A percentile compares a stretch with the other conserved stretches of the same genome.
Evolutionary conservation across 2,329 filamentous ascomycete genomes (phyloP).

Genomic region (Leptographium wingfieldii): DNA sequence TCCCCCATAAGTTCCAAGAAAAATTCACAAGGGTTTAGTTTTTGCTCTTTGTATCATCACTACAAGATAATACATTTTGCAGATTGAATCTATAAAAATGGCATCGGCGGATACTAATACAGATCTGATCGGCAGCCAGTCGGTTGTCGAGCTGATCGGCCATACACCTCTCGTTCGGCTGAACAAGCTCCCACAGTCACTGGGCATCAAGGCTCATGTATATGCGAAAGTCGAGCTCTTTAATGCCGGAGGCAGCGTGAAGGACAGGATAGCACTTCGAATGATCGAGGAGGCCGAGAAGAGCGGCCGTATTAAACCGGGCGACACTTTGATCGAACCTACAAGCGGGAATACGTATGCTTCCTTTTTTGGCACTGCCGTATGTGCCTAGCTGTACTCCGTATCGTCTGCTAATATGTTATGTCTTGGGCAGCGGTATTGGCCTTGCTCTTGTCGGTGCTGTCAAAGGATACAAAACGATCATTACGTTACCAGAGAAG

Average conservation of each 20-base stretch:
- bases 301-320: constrained; percentile 86
- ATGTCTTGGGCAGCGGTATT: constrained; percentile 52
- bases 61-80: background rate
- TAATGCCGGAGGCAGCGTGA: constrained; percentile 87
- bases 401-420: background rate
- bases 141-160: constrained; percentile 61
- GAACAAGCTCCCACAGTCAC: constrained; percentile 82
- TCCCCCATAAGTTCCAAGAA: background rate
- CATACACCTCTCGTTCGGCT: constrained; percentile 91
- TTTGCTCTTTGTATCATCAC: background rate
- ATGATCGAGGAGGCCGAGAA: constrained; percentile 97
- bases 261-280: constrained; percentile 87
- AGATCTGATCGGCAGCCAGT: background rate
- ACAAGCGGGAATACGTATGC: constrained; percentile 83
- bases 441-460: constrained; percentile 87
- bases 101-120: background rate
- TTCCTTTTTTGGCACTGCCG: constrained; percentile 18
- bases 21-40: background rate
- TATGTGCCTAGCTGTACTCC: background rate
- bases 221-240: constrained; percentile 90
- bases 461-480: constrained; percentile 95
- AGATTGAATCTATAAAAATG: background rate
- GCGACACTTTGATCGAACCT: constrained; percentile 93
- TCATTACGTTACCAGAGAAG: constrained; percentile 97
- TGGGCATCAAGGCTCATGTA: constrained; percentile 79